Evolutionary conservation across 768 basidiomycete genomes (phyloP).

Genomic region (Naganishia antarctica): DNA sequence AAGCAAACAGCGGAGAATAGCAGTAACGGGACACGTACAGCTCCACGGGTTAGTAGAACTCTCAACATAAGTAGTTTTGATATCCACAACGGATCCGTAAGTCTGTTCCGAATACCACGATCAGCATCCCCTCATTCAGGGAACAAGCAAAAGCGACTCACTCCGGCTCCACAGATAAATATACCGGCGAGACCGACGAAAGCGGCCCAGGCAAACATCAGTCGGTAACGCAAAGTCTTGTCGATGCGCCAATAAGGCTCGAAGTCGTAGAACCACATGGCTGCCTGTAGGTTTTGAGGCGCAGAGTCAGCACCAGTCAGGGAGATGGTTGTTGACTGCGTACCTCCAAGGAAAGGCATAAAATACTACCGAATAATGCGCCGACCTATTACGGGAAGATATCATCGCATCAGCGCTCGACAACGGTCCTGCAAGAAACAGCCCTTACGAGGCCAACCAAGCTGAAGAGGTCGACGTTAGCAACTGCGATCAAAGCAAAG

Average conservation of each 20-base stretch:
- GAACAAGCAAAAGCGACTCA: slow-evolving; percentile 5
- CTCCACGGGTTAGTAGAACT: slow-evolving; percentile 30
- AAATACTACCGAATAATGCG: slow-evolving; percentile 30
- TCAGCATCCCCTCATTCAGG: background rate
- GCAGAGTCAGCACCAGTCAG: slow-evolving; percentile 13
- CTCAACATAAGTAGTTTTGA: slow-evolving; percentile 9
- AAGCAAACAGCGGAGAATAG: background rate
- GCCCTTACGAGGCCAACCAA: slow-evolving; percentile 35
- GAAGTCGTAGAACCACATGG: slow-evolving; percentile 44
- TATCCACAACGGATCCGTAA: slow-evolving; percentile 20
- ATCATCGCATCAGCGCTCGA: too few relatives aligned
- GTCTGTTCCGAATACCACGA: background rate
- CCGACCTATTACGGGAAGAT: too few relatives aligned
- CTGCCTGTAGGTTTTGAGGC: slow-evolving; percentile 28
- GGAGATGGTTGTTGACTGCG: too few relatives aligned
- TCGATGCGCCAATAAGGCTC: slow-evolving; percentile 25
- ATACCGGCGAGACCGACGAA: slow-evolving; percentile 28
- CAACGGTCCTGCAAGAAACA: too few relatives aligned
- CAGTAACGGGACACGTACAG: slow-evolving; percentile 19
- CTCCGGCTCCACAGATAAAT: slow-evolving; percentile 35
- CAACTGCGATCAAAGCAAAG: background rate
- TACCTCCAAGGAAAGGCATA: background rate
- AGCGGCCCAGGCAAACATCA: slow-evolving; percentile 25
- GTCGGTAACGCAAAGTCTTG: slow-evolving; percentile 24
- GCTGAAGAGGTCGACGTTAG: slow-evolving; percentile 29